Conservation (phyloP, 1,284 basidiomycete species). For the Malassezia obtusa region DNA sequence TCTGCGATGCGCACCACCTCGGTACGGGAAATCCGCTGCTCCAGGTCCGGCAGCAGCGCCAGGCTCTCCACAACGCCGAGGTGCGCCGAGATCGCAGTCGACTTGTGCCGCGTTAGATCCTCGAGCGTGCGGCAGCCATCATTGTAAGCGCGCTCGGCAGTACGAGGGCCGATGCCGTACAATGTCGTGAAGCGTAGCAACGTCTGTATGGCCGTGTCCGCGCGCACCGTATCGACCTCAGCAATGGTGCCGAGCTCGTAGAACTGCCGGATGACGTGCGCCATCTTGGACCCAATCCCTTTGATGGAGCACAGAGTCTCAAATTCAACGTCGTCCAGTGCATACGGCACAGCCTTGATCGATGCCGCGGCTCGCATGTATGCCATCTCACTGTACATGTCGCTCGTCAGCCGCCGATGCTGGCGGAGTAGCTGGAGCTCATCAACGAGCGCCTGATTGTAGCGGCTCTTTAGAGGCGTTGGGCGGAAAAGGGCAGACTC, state of each 20-base stretch:
- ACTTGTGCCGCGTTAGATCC: constrained; percentile 28
- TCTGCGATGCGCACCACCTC: constrained; percentile 12
- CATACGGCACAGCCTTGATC: constrained; percentile 34
- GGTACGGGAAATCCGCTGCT: constrained; percentile 2
- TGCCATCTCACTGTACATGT: constrained; percentile 30
- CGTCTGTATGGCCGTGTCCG: constrained; percentile 27
- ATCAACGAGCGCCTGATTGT: constrained; percentile 34
- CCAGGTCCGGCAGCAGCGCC: constrained; percentile 17
- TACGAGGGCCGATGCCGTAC: constrained; percentile 38
- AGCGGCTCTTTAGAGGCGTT: constrained; percentile 11
- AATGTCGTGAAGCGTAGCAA: constrained; percentile 34
- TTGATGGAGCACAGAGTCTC: constrained; percentile 25
- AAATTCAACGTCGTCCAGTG: constrained; percentile 6
- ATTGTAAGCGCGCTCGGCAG: constrained; percentile 32
- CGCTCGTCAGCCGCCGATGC: constrained; percentile 33
- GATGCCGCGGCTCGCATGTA: constrained; percentile 39
- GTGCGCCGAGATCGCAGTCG: constrained; percentile 11
- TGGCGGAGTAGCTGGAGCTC: constrained; percentile 33
- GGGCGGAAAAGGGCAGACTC: constrained; percentile 10
- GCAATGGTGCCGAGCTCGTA: constrained; percentile 24
- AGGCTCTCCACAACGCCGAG: constrained; percentile 10
- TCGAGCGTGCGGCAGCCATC: constrained; percentile 27
- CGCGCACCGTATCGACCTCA: constrained; percentile 31
- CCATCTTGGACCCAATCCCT: constrained; percentile 39
- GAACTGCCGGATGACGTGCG: constrained; percentile 27